A percentile compares a stretch with the other conserved stretches of the same genome.
Conservation (phyloP, 2,329 filamentous ascomycete species). For the Aspergillus piperis region DNA sequence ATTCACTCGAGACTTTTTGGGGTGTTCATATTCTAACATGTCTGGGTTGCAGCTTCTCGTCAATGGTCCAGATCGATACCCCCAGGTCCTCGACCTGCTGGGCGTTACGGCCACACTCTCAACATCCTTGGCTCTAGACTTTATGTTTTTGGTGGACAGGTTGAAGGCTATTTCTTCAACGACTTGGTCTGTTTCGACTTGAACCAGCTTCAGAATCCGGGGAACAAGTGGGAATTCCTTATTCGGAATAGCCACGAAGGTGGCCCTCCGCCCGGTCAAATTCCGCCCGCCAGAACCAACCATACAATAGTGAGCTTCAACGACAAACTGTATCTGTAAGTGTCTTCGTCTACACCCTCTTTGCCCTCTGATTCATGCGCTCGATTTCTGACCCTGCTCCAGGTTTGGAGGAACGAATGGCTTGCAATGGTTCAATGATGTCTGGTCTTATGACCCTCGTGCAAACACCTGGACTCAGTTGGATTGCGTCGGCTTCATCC, state of each 20-base stretch:
- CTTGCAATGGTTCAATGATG: conserved; percentile 96
- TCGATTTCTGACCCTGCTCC: conserved; percentile 9
- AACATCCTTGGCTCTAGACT: conserved; percentile 97
- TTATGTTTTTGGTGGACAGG: conserved; percentile 95
- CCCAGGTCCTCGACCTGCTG: conserved; percentile 78
- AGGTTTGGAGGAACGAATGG: conserved; percentile 98
- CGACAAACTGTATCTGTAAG: conserved; percentile 90
- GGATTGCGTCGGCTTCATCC: conserved; percentile 97
- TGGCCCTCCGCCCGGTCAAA: conserved; percentile 61
- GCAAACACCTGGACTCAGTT: conserved; percentile 82
- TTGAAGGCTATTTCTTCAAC: conserved; percentile 98
- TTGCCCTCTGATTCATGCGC: background rate
- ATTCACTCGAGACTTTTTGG: background rate
- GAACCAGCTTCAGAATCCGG: conserved; percentile 87
- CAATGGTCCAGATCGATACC: conserved; percentile 97
- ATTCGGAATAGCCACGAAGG: conserved; percentile 67
- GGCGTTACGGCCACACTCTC: conserved; percentile 91
- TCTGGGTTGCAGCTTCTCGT: conserved; percentile 70
- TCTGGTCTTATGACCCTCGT: conserved; percentile 90
- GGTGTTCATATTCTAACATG: conserved; percentile 17
- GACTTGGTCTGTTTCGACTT: conserved; percentile 93
- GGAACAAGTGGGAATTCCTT: conserved; percentile 94
- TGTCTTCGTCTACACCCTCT: conserved; percentile 21
- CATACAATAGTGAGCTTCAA: conserved; percentile 90
- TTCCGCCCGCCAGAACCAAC: conserved; percentile 89